Conservation (phyloP, 768 basidiomycete species). For the Trametes villosa region DNA sequence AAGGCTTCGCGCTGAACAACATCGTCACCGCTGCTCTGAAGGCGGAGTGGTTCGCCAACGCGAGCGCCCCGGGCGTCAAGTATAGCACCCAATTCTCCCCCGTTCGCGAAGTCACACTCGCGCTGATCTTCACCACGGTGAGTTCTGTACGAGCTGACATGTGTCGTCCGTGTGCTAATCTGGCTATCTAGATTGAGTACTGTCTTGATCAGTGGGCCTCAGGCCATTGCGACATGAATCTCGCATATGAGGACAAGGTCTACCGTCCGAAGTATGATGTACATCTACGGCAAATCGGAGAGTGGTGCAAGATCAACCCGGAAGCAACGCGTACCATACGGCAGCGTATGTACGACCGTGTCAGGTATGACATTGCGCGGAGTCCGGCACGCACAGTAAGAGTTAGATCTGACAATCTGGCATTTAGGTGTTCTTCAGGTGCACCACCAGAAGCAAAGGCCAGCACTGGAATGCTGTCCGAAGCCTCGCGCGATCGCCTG, state of each 20-base stretch:
- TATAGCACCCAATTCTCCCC: slow-evolving; percentile 8
- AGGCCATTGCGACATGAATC: background rate
- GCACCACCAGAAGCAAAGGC: background rate
- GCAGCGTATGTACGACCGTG: background rate
- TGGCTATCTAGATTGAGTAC: slow-evolving; percentile 1
- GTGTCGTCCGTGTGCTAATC: too few species aligned
- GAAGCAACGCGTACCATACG: background rate
- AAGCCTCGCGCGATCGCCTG: background rate
- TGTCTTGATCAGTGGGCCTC: slow-evolving; percentile 1
- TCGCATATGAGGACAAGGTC: background rate
- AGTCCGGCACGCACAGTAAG: background rate
- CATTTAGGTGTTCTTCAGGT: background rate
- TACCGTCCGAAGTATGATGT: background rate
- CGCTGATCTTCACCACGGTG: slow-evolving; percentile 11
- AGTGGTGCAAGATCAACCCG: background rate
- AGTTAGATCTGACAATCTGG: background rate
- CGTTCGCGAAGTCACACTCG: slow-evolving; percentile 4
- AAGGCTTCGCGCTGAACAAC: background rate
- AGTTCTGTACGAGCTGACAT: too few species aligned
- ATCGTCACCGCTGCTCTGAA: background rate
- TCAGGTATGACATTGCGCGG: background rate
- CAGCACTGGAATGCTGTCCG: background rate
- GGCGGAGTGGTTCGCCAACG: background rate
- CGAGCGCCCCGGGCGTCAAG: background rate
- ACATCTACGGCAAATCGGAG: background rate